These are phyloP conservation scores for Willaertia magna DNA, from an alignment of 208 protist genomes.

Conservation along the genomic window DNA sequence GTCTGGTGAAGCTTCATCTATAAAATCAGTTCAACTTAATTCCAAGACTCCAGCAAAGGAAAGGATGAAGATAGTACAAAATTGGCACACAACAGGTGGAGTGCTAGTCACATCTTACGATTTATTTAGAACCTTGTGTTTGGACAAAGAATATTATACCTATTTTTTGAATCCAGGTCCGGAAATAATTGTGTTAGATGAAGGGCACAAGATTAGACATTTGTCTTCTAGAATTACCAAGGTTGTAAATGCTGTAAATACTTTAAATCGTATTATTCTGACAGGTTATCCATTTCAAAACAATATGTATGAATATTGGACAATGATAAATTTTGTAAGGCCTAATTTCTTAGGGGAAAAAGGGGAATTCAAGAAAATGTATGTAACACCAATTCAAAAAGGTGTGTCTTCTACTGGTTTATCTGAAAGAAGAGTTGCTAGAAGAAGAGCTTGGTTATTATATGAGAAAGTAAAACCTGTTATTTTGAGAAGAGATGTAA, in stretches of 20 bases:
- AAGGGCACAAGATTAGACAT: conserved; percentile 92
- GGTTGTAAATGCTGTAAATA: conserved; percentile 75
- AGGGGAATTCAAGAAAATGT: neutral
- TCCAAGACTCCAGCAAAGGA: neutral
- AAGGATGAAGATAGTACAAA: neutral
- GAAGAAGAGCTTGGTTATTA: conserved; percentile 2
- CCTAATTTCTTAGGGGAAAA: neutral
- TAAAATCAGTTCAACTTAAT: neutral
- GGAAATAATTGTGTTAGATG: conserved; percentile 76
- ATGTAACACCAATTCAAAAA: neutral
- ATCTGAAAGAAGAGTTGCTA: neutral
- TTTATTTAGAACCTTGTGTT: conserved; percentile 27
- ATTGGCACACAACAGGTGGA: conserved; percentile 13
- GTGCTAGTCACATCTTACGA: conserved; percentile 84
- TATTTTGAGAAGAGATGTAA: neutral
- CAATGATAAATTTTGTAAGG: conserved; percentile 10
- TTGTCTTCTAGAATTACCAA: conserved; percentile 77
- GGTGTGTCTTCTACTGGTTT: neutral
- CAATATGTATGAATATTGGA: conserved; percentile 10
- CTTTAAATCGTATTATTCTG: conserved; percentile 79
- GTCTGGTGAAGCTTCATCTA: neutral
- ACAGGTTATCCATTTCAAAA: conserved; percentile 27
- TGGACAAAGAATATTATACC: neutral
- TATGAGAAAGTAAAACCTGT: neutral
- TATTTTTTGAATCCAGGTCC: neutral